Evolutionary conservation across 1,284 basidiomycete genomes (phyloP).

Genomic region (Heimioporus retisporus): DNA sequence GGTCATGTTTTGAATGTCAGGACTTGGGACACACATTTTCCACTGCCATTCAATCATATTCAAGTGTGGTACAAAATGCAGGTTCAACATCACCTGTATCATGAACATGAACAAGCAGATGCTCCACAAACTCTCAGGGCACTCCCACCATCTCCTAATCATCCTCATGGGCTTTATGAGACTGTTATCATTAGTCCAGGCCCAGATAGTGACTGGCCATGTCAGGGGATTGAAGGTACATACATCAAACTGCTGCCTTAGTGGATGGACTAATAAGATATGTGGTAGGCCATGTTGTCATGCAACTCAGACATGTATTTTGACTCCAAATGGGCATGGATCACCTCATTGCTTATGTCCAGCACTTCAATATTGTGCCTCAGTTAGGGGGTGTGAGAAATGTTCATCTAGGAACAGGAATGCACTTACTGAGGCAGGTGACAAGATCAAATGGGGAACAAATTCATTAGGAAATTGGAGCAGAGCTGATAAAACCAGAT

Average conservation of each 20-base stretch:
- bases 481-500: too few relatives aligned
- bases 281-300: constrained; percentile 10
- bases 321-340: neutral
- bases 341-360: constrained; percentile 9
- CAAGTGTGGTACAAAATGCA: constrained; percentile 15
- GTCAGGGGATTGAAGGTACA: neutral
- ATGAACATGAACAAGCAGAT: neutral
- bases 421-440: constrained; percentile 8
- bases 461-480: too few relatives aligned
- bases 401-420: constrained; percentile 1
- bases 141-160: neutral
- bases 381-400: neutral
- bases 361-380: constrained; percentile 7
- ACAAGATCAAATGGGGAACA: neutral
- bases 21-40: neutral
- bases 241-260: too few relatives aligned
- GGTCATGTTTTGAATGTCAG: neutral
- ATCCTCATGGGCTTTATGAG: neutral
- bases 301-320: constrained; percentile 14
- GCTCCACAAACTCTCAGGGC: neutral
- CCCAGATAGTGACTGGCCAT: neutral
- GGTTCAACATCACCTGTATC: constrained; percentile 5
- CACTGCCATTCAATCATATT: constrained; percentile 5
- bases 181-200: neutral
- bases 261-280: neutral